Evolutionary conservation across 306 rosid species (phyloP).

Genomic region (Pterocarpus macrocarpus): DNA sequence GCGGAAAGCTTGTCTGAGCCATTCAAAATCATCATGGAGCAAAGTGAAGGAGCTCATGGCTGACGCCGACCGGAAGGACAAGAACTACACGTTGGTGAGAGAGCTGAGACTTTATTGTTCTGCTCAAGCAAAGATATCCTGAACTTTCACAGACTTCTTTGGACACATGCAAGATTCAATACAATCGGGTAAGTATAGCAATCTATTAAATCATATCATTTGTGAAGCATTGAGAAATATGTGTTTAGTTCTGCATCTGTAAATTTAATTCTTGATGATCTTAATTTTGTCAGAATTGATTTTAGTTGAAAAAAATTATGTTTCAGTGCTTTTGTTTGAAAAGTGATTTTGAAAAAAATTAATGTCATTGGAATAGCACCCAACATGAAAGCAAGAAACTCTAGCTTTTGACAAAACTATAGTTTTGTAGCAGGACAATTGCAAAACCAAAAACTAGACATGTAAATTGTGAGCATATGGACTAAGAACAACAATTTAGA

Average conservation of each 20-base stretch:
- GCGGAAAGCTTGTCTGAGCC: constrained; percentile 82
- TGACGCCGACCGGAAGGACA: constrained; percentile 71
- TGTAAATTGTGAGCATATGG: too few species aligned
- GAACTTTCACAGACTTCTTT: constrained; percentile 93
- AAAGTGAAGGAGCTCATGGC: constrained; percentile 86
- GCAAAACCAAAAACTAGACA: too few species aligned
- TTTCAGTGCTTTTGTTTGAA: too few species aligned
- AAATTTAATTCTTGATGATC: too few species aligned
- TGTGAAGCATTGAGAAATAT: constrained; percentile 20
- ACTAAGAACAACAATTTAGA: too few species aligned
- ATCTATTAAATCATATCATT: neutral
- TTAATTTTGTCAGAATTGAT: too few species aligned
- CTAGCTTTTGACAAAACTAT: too few species aligned
- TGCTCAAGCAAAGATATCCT: constrained; percentile 91
- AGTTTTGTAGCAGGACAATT: neutral
- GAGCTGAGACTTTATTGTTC: constrained; percentile 77
- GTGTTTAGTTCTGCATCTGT: neutral
- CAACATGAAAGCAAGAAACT: too few species aligned
- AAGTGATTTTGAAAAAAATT: too few species aligned
- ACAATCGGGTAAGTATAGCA: constrained; percentile 64
- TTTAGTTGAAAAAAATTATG: too few species aligned
- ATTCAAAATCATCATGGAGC: constrained; percentile 89
- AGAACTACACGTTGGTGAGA: constrained; percentile 80
- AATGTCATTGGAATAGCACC: too few species aligned
- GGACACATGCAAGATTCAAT: constrained; percentile 93